Percentiles rank a stretch among this genome's conserved stretches.
phyloP scores from a whole-genome alignment of 805 yeast species.

The Candida insectorum region DNA sequence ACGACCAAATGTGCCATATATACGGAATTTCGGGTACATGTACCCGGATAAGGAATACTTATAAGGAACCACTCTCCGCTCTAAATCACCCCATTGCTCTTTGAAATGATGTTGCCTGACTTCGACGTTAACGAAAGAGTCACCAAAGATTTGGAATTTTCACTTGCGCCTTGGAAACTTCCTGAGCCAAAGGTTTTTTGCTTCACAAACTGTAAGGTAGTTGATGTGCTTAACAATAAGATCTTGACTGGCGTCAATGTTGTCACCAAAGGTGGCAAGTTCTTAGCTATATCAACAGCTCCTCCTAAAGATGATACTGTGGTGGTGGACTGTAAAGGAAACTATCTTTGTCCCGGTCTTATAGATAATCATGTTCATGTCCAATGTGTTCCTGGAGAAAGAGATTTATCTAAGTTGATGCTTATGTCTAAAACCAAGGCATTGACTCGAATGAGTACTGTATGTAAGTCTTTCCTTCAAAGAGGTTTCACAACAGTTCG shows the following conservation, averaged over 20 bases:
- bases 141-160: conserved; percentile 16
- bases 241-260: conserved; percentile 13
- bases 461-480: conserved; percentile 15
- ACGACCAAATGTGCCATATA: no score
- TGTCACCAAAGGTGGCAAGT: conserved; percentile 15
- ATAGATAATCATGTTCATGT: conserved; percentile 24
- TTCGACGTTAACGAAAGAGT: conserved; percentile 22
- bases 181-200: conserved; percentile 16
- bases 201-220: conserved; percentile 15
- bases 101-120: conserved; percentile 10
- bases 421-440: conserved; percentile 16
- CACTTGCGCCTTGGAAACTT: conserved; percentile 23
- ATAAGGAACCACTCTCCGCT: no score
- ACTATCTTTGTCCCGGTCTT: conserved; percentile 21
- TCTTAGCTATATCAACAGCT: conserved; percentile 9
- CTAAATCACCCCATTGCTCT: no score
- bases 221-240: conserved; percentile 15
- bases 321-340: conserved; percentile 19
- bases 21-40: conserved; percentile 3
- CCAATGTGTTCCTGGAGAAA: conserved; percentile 20
- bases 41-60: conserved; percentile 1
- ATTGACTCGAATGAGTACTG: conserved; percentile 16
- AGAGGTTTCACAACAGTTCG: conserved; percentile 15
- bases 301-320: conserved; percentile 5
- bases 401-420: conserved; percentile 14